These are phyloP conservation scores for Pseudogymnoascus sp. DNA, from an alignment of 2,329 filamentous ascomycete species.

Conservation along the genomic window DNA sequence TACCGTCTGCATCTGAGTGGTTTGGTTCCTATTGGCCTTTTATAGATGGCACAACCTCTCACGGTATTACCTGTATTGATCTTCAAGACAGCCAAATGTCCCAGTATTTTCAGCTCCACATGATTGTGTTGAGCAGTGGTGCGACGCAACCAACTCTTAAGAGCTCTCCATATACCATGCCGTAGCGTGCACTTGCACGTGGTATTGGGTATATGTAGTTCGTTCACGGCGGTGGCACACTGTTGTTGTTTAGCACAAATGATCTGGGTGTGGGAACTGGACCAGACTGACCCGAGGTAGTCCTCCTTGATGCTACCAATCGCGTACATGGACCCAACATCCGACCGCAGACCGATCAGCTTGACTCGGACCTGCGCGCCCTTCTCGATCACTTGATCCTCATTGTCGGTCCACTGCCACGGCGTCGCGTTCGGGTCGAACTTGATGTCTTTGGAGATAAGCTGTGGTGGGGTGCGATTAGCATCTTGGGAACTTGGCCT, in stretches of 20 bases:
- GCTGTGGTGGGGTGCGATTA: conserved; percentile 40
- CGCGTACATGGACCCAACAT: conserved; percentile 91
- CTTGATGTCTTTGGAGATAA: conserved; percentile 86
- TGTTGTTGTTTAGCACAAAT: conserved; percentile 5
- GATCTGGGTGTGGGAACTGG: neutral
- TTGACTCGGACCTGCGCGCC: conserved; percentile 91
- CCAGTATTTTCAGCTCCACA: neutral
- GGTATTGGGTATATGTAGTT: neutral
- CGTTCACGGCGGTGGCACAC: conserved; percentile 9
- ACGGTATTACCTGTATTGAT: neutral
- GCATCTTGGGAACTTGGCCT: conserved; percentile 10
- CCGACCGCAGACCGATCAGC: conserved; percentile 86
- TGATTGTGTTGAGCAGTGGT: conserved; percentile 1
- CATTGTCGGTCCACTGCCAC: conserved; percentile 94
- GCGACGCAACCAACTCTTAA: neutral
- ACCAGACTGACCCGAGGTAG: conserved; percentile 53
- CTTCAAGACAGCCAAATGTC: neutral
- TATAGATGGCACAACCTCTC: conserved; percentile 4
- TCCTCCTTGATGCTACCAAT: conserved; percentile 95
- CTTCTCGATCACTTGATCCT: conserved; percentile 87
- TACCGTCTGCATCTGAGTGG: conserved; percentile 3
- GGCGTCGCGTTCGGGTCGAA: conserved; percentile 94
- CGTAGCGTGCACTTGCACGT: neutral
- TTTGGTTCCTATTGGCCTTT: conserved; percentile 1
- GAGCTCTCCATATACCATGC: neutral